Evolutionary conservation across 306 rosid species (phyloP).

Genomic region (Cucumis hystrix): DNA sequence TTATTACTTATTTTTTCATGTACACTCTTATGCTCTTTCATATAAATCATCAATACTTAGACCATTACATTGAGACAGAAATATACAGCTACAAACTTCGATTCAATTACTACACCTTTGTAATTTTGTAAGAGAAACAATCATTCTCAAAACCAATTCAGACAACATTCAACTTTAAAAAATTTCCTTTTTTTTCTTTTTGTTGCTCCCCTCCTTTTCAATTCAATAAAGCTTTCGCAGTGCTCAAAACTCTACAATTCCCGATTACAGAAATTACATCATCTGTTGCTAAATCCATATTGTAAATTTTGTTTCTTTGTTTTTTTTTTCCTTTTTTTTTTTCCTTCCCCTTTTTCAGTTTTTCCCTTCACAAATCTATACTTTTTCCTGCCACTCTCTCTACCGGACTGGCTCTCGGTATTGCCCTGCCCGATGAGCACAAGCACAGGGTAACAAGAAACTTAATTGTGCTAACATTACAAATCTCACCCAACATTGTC

Average conservation of each 20-base stretch:
- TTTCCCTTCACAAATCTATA: constrained; percentile 22
- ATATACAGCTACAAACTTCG: background rate
- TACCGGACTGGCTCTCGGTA: constrained; percentile 27
- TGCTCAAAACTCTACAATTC: constrained; percentile 68
- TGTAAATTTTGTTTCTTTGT: constrained; percentile 20
- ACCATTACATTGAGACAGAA: background rate
- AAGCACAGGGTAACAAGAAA: constrained; percentile 41
- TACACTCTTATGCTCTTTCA: background rate
- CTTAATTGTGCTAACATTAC: constrained; percentile 62
- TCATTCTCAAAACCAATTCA: background rate
- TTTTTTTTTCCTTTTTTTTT: background rate
- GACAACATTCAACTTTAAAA: background rate
- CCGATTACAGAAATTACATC: constrained; percentile 43
- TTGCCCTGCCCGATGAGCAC: constrained; percentile 36
- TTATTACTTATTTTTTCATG: background rate
- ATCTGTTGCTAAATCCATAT: constrained; percentile 46
- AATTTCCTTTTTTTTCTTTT: background rate
- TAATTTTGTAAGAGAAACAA: background rate
- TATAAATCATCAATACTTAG: background rate
- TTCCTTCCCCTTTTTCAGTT: background rate
- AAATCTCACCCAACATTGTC: constrained; percentile 45
- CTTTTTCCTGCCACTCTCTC: constrained; percentile 35
- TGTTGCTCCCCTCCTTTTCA: constrained; percentile 3
- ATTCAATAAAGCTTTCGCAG: constrained; percentile 45
- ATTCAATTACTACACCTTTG: background rate